A percentile compares a stretch with the other conserved stretches of the same genome.
Evolutionary conservation across 225 moss, liverwort and hornwort species (phyloP).

Genomic region (Thuidium tamariscinum): DNA sequence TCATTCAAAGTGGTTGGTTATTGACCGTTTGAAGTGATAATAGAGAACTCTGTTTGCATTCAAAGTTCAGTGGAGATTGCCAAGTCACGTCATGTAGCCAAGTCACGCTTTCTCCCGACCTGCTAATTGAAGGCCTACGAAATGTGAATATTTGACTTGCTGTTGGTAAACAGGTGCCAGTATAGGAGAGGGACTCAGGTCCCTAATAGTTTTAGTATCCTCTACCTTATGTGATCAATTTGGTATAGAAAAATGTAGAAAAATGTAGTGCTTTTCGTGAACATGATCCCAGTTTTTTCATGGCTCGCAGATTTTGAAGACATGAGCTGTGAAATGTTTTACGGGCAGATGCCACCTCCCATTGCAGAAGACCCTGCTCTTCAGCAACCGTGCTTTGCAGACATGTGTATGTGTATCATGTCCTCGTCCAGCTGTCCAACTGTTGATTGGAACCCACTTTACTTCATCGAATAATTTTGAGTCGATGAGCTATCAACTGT

Average conservation of each 20-base stretch:
- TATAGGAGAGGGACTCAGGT: background rate
- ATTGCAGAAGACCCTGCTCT: conserved; percentile 61
- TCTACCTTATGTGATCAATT: background rate
- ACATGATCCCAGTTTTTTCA: background rate
- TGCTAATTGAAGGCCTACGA: background rate
- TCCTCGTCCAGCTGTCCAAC: background rate
- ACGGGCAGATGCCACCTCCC: conserved; percentile 62
- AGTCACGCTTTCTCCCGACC: background rate
- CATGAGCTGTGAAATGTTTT: conserved; percentile 92
- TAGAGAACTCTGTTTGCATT: background rate
- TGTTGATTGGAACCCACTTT: background rate
- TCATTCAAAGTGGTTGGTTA: background rate
- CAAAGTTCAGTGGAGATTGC: background rate
- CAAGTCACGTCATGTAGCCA: background rate
- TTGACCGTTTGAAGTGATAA: background rate
- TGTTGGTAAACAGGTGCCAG: background rate
- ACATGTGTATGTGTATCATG: conserved; percentile 30
- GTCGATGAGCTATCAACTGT: background rate
- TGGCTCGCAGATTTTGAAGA: conserved; percentile 50
- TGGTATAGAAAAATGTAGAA: background rate
- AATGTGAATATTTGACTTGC: background rate
- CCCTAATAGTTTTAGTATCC: background rate
- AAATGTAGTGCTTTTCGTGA: background rate
- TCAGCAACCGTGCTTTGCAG: conserved; percentile 57
- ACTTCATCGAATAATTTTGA: background rate